These are phyloP conservation scores for Pseudodiploospora longispora DNA, from an alignment of 2,329 filamentous ascomycete species.

Conservation along the genomic window DNA sequence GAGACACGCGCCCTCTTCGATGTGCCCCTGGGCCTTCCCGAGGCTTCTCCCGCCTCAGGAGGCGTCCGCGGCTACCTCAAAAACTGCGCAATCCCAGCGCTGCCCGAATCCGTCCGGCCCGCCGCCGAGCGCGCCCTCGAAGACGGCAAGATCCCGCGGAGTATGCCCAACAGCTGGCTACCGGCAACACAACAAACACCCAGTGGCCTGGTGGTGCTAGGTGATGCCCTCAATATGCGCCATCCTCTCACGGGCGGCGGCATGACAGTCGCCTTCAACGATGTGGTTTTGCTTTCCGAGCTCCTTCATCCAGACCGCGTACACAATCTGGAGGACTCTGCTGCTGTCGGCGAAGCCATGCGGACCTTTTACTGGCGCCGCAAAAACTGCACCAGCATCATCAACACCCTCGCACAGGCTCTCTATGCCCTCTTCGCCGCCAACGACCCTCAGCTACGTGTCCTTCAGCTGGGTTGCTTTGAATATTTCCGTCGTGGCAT, in stretches of 20 bases:
- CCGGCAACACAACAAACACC: conserved; percentile 57
- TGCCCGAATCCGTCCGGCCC: conserved; percentile 65
- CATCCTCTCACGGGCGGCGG: conserved; percentile 94
- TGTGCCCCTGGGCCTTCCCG: conserved; percentile 68
- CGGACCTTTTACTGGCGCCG: conserved; percentile 76
- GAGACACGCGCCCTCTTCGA: conserved; percentile 89
- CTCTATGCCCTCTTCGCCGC: conserved; percentile 89
- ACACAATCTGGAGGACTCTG: conserved; percentile 59
- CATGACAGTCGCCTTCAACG: conserved; percentile 96
- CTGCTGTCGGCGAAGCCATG: conserved; percentile 60
- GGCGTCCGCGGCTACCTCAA: conserved; percentile 79
- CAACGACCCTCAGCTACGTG: conserved; percentile 64
- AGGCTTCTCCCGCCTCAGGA: conserved; percentile 64
- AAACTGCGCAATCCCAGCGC: conserved; percentile 68
- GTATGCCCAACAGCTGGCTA: conserved; percentile 95
- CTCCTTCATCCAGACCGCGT: conserved; percentile 64
- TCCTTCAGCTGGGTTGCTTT: conserved; percentile 86
- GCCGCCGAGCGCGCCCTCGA: conserved; percentile 70
- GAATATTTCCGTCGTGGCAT: conserved; percentile 75
- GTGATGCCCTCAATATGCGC: conserved; percentile 98
- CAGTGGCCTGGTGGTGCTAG: conserved; percentile 68
- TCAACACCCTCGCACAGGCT: conserved; percentile 96
- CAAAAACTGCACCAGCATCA: conserved; percentile 74
- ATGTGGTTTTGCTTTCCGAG: conserved; percentile 69
- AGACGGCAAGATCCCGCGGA: conserved; percentile 64